phyloP scores from a whole-genome alignment of 352 stramenopile species.

The Pythium aristosporum region DNA sequence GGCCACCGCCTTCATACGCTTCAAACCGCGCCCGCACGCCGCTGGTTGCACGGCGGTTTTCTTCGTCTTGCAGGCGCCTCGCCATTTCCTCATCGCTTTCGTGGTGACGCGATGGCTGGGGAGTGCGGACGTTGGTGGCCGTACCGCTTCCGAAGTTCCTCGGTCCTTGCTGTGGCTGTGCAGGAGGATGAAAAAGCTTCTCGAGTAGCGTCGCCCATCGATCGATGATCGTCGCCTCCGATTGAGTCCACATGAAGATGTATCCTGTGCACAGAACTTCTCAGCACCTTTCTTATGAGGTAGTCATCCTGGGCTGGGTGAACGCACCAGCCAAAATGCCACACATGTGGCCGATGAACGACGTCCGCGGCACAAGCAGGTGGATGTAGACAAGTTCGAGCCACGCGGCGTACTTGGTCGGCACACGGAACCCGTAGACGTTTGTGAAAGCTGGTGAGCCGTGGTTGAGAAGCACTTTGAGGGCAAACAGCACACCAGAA shows the following conservation, averaged over 20 bases:
- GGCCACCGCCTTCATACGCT: slow-evolving; percentile 6
- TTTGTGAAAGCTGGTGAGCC: slow-evolving; percentile 60
- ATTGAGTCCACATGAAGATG: slow-evolving; percentile 17
- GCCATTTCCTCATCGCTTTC: slow-evolving; percentile 29
- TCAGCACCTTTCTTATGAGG: neutral
- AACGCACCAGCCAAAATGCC: slow-evolving; percentile 77
- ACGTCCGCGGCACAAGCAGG: slow-evolving; percentile 74
- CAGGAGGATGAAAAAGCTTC: neutral
- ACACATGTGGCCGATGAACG: slow-evolving; percentile 84
- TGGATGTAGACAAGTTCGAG: slow-evolving; percentile 87
- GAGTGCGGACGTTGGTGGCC: neutral
- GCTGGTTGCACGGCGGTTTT: slow-evolving; percentile 12
- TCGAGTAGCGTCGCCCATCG: neutral
- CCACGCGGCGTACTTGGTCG: slow-evolving; percentile 88
- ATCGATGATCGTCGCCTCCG: slow-evolving; percentile 21
- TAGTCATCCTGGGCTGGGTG: neutral
- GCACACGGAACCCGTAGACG: slow-evolving; percentile 72
- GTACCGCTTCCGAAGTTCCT: slow-evolving; percentile 8
- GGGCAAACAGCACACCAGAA: slow-evolving; percentile 71
- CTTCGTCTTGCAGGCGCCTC: slow-evolving; percentile 31
- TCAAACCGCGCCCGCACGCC: slow-evolving; percentile 14
- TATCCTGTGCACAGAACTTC: slow-evolving; percentile 11
- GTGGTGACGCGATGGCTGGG: neutral
- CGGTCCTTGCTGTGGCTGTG: neutral
- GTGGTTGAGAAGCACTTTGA: slow-evolving; percentile 86